Conservation (phyloP, 257 asterid species). For the Capsicum pubescens region DNA sequence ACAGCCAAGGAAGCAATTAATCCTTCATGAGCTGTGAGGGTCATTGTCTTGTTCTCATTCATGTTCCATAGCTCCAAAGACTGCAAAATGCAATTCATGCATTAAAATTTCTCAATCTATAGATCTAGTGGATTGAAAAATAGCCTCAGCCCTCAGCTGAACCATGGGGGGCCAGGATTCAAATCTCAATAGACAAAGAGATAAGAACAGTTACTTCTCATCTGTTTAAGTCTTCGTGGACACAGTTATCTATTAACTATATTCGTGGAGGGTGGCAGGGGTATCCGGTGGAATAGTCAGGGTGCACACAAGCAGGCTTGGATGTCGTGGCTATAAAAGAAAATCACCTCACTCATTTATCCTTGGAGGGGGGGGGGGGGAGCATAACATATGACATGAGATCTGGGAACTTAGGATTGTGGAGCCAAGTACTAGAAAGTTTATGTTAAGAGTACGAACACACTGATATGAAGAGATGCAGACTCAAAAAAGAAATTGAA, state of each 20-base stretch:
- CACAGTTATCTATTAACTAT: too few species aligned
- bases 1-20: slow-evolving; percentile 82
- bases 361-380: not conserved
- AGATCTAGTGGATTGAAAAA: not conserved
- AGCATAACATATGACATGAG: not conserved
- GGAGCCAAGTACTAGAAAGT: not conserved
- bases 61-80: slow-evolving; percentile 94
- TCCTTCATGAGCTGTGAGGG: slow-evolving; percentile 80
- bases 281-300: too few species aligned
- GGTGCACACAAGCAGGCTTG: too few species aligned
- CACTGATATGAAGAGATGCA: not conserved
- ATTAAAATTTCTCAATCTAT: not conserved
- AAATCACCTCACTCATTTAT: not conserved
- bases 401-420: not conserved
- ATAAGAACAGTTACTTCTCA: not conserved
- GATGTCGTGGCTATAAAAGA: too few species aligned
- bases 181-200: not conserved
- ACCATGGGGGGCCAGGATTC: not conserved
- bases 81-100: slow-evolving; percentile 43
- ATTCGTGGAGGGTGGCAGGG: too few species aligned
- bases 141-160: not conserved
- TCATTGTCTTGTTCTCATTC: slow-evolving; percentile 80
- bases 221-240: too few species aligned
- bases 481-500: not conserved
- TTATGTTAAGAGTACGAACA: not conserved